Evolutionary conservation across 768 basidiomycete genomes (phyloP), one percentile per base, ranked within the genome.

Genomic region (Rhodotorula graminis): DNA sequence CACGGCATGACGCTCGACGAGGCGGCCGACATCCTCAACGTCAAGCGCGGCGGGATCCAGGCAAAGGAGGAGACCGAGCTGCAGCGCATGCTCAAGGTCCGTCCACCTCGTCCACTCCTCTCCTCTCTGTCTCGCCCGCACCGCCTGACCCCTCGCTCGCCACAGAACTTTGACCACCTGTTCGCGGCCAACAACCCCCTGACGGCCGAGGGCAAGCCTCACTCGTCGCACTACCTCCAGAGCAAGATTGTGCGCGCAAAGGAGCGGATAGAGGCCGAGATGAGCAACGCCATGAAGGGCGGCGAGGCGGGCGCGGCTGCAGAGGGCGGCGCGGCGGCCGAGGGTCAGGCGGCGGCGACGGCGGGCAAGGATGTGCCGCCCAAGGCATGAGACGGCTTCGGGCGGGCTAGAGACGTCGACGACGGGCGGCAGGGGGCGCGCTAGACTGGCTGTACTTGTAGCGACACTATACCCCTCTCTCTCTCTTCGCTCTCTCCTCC

Each of bases 1-100:
- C 88, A 93, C 78, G 88, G 89, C 63, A 94, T 99, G 93, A 93
- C 92, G 14, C 78, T 95, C 76, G 94, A 97, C 76, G 96, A 99
- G 83, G 96, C 95, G 29, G 89, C 89, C 78, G 83, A 96, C 70
- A 93, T 99, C 78, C 83, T 99, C 73, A 97, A 99, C 80, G 83
- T 87, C 49, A 68, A 74, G 69, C 68, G 67, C 42, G 72, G 58
- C 21, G 72, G 60, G 18, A 44, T 73, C 53, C 47, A 62, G 60
- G 59, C 37, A 8, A 49, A 27, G 4, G 65, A 72, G 29, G 69
- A 70, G 46, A 40, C 59, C 1, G 74, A 75, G 56, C 47, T 75
- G 47, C 71, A 92, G 79, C 84, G 82, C 57, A 83, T 94, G 37
- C 79, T 90, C 52, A 88, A 90, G 85, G 94, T 90, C 79, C 78